A percentile compares a stretch with the other conserved stretches of the same genome.
These are phyloP conservation scores for Fusarium chlamydosporum DNA, from an alignment of 2,329 filamentous ascomycete species.

Conservation along the genomic window DNA sequence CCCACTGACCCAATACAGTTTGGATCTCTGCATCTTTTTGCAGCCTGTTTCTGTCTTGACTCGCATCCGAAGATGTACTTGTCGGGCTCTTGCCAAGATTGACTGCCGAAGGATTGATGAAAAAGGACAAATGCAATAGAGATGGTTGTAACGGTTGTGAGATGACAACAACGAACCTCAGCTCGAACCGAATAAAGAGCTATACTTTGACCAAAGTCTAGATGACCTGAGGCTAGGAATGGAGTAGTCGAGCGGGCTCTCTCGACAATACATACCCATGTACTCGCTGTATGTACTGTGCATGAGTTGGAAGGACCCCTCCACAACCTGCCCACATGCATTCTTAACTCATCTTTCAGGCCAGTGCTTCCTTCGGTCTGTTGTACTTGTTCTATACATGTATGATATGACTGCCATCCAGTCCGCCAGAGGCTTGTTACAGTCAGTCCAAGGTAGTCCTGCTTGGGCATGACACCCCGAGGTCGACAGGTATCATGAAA, in stretches of 20 bases:
- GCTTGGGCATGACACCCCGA: constrained; percentile 20
- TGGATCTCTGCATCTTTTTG: constrained; percentile 21
- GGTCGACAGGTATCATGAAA: constrained; percentile 27
- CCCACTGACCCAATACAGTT: constrained; percentile 28
- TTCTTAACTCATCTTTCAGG: constrained; percentile 46
- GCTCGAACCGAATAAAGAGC: constrained; percentile 19
- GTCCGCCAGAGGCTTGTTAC: constrained; percentile 5
- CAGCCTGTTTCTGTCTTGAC: constrained; percentile 26
- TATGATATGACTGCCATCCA: constrained; percentile 25
- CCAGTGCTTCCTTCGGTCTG: constrained; percentile 28
- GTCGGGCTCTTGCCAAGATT: constrained; percentile 3
- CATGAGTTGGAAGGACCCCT: constrained; percentile 32
- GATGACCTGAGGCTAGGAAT: constrained; percentile 38
- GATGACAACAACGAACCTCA: constrained; percentile 4
- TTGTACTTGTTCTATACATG: constrained; percentile 19
- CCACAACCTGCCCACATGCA: constrained; percentile 37
- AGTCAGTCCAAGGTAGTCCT: not conserved
- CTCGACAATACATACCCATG: constrained; percentile 23
- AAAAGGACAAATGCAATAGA: not conserved
- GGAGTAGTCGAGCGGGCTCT: constrained; percentile 36
- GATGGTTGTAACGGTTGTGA: not conserved
- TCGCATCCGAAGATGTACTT: constrained; percentile 19
- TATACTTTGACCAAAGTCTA: constrained; percentile 11
- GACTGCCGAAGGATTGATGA: not conserved
- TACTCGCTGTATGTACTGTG: constrained; percentile 18